Conservation (phyloP, 208 protist species). For the Borovskyia barvae region DNA sequence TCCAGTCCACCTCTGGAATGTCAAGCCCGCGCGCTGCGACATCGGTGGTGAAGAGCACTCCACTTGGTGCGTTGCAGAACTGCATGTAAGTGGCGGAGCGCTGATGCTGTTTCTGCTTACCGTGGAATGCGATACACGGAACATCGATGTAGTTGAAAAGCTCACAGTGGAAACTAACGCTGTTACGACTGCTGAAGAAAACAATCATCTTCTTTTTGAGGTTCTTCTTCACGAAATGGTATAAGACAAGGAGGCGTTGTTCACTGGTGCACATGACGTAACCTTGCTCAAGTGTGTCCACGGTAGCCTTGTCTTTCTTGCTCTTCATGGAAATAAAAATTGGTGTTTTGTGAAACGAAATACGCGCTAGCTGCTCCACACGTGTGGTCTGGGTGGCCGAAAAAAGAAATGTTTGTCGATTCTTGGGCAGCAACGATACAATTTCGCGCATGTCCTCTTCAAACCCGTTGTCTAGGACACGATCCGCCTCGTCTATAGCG, state of each 20-base stretch:
- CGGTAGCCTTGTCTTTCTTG: constrained; percentile 90
- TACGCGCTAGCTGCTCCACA: constrained; percentile 95
- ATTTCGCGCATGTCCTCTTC: constrained; percentile 99
- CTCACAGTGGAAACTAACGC: constrained; percentile 98
- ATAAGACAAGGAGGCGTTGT: constrained; percentile 97
- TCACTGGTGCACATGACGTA: constrained; percentile 97
- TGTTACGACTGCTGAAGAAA: constrained; percentile 98
- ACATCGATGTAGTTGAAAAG: constrained; percentile 99
- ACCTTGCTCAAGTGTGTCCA: constrained; percentile 96
- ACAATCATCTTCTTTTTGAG: constrained; percentile 98
- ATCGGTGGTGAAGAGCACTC: constrained; percentile 99
- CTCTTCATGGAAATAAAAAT: constrained; percentile 97
- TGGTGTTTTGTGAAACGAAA: constrained; percentile 93
- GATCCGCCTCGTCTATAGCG: constrained; percentile 99
- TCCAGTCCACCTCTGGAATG: constrained; percentile 99
- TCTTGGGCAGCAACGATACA: constrained; percentile 96
- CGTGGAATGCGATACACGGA: constrained; percentile 98
- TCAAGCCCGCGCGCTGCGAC: constrained; percentile 99
- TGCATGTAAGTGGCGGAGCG: constrained; percentile 99
- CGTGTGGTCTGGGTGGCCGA: constrained; percentile 99
- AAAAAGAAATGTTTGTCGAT: constrained; percentile 98
- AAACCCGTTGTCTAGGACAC: constrained; percentile 98
- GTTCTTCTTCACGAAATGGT: constrained; percentile 99
- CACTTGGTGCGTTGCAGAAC: constrained; percentile 97
- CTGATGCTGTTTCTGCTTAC: constrained; percentile 99